Evolutionary conservation across 2,329 filamentous ascomycete species (phyloP).

Genomic region (Phyllosticta ampelicida): DNA sequence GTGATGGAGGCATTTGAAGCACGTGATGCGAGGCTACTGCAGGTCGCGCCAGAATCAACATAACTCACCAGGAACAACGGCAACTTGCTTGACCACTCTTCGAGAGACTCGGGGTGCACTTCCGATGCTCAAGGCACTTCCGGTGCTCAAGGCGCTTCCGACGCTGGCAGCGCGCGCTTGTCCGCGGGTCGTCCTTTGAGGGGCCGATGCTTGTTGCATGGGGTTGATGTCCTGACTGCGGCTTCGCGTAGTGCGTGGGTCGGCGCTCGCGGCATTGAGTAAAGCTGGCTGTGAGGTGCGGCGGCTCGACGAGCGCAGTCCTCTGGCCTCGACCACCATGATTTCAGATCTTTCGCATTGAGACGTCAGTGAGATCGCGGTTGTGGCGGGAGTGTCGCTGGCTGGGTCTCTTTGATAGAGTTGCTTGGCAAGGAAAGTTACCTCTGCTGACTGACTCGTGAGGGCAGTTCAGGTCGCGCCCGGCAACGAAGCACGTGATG

Average conservation of each 20-base stretch:
- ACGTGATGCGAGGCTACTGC: background rate
- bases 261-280: conserved; percentile 15
- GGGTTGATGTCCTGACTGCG: conserved; percentile 29
- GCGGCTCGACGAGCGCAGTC: conserved; percentile 23
- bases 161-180: conserved; percentile 20
- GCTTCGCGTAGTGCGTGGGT: conserved; percentile 21
- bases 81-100: conserved; percentile 17
- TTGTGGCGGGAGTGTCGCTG: background rate
- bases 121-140: conserved; percentile 13
- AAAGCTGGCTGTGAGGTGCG: conserved; percentile 20
- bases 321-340: conserved; percentile 14
- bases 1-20: background rate
- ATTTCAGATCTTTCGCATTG: background rate
- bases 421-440: background rate
- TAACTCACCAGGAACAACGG: background rate
- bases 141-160: conserved; percentile 18
- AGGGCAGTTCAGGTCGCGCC: background rate
- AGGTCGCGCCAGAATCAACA: background rate
- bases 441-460: background rate
- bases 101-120: conserved; percentile 15
- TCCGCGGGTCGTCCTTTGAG: conserved; percentile 17
- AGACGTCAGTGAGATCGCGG: conserved; percentile 18
- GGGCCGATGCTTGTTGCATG: conserved; percentile 9
- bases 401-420: background rate
- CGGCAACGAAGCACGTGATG: background rate